Conservation (phyloP, 139 green algal species). For the Picochlorum sp. region DNA sequence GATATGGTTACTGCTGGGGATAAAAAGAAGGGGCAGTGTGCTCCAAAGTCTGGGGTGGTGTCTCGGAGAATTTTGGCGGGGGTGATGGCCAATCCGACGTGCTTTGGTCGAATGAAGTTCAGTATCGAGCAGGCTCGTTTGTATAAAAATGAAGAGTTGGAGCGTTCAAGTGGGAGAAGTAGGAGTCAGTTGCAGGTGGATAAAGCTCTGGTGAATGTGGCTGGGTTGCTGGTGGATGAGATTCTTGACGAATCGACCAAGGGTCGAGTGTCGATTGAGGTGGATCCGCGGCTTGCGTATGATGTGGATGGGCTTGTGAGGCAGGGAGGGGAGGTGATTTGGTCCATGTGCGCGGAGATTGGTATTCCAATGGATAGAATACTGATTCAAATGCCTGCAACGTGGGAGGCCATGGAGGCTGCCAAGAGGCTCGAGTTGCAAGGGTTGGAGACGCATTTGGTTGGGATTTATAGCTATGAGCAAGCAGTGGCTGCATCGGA, state of each 20-base stretch:
- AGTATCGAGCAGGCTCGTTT: constrained; percentile 57
- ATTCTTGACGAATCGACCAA: constrained; percentile 25
- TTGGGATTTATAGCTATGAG: constrained; percentile 58
- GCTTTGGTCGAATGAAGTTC: constrained; percentile 27
- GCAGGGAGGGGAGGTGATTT: constrained; percentile 31
- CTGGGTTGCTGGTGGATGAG: constrained; percentile 45
- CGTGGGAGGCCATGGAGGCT: constrained; percentile 67
- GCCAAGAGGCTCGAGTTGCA: constrained; percentile 52
- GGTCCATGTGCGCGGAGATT: constrained; percentile 47
- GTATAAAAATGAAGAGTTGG: constrained; percentile 33
- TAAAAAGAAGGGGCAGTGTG: constrained; percentile 16
- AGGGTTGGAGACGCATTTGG: constrained; percentile 53
- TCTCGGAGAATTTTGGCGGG: constrained; percentile 34
- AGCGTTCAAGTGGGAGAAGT: constrained; percentile 3
- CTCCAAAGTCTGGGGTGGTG: constrained; percentile 50
- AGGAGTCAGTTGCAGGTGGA: constrained; percentile 33
- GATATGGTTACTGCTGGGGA: constrained; percentile 12
- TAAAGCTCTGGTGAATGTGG: constrained; percentile 73
- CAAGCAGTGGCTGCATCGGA: constrained; percentile 67
- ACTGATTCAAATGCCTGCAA: constrained; percentile 70
- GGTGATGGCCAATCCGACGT: constrained; percentile 28
- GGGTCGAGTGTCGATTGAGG: constrained; percentile 62
- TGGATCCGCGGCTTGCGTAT: constrained; percentile 62
- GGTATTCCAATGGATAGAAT: constrained; percentile 40
- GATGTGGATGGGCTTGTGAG: constrained; percentile 47